Base-by-base conservation (phyloP, 2,329 filamentous ascomycete species). In the Neofusicoccum cordaticola region DNA sequence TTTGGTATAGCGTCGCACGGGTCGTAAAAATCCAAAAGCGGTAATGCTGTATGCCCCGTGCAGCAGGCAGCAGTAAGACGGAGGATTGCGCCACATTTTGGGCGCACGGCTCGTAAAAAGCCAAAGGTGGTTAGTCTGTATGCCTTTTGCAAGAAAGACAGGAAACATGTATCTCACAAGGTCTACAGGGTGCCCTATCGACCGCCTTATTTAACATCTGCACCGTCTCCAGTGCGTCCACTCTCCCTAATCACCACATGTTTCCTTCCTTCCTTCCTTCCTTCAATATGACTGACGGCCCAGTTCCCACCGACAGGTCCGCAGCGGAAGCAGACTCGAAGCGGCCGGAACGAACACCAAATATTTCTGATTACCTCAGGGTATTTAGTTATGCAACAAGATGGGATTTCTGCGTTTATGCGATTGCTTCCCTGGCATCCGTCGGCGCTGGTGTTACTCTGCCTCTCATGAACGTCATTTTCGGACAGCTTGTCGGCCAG, bases 401-500 rank as follows among this genome's bases (percentile, higher is more conserved):
- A 42, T 42, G 52, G 52, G 52, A 57, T 35, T 57, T 57, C 15
- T 57, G 35, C 52, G 7, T 42, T 17, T 57, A 57, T 17, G 35
- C 35, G 15, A n/a, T 57, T 13, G 52, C 52, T 22, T 42, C 52
- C 19, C 15, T 57, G 5, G 52, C 37, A 7, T 57, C 52, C 7
- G 13, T 57, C 19, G 52, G 52, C 11, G 52, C 52, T 5, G 52
- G 52, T 4, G 4, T 57, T 5, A 31, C 52, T 7, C 35, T 57
- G 35, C 52, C 52, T 27, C 52, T 57, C n/a, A 57, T 57, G 52
- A 57, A 42, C 52, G 19, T 57, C 37, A 42, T 57, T 15, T 57
- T 57, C 52, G 52, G 52, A 35, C 52, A 57, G 22, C 52, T 57
- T 11, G 39, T 44, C 52, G 37, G 17, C 12, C 35, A 57, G 17